phyloP scores from a whole-genome alignment of 352 stramenopile genomes.

The Blastocystis sp. region DNA sequence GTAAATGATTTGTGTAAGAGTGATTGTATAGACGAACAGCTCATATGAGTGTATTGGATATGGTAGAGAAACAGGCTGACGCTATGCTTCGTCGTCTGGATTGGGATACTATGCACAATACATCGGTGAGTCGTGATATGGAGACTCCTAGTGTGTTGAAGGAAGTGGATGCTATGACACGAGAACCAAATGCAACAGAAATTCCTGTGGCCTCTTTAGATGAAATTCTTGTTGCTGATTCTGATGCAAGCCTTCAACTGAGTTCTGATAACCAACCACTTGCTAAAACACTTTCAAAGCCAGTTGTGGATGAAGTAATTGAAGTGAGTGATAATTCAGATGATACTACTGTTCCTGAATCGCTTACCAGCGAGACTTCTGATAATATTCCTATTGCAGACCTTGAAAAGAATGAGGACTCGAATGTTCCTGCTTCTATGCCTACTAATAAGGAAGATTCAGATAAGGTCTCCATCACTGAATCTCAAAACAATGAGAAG shows the following conservation, averaged over 20 bases:
- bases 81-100: background rate
- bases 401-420: background rate
- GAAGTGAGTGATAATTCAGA: background rate
- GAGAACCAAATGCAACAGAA: background rate
- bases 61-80: background rate
- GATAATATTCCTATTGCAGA: background rate
- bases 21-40: background rate
- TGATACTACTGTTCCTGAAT: background rate
- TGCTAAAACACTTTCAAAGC: background rate
- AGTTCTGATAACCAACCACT: background rate
- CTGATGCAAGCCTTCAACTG: background rate
- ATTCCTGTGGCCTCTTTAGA: background rate
- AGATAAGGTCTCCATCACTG: background rate
- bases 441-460: background rate
- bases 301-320: background rate
- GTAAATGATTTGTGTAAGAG: background rate
- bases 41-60: conserved; percentile 46
- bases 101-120: background rate
- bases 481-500: background rate
- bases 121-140: background rate
- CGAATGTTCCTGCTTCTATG: background rate
- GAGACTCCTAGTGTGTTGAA: background rate
- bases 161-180: background rate
- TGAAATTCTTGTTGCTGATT: background rate
- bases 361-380: background rate